Base-by-base conservation (phyloP, 208 protist genomes). In the Angomonas ambiguus region DNA sequence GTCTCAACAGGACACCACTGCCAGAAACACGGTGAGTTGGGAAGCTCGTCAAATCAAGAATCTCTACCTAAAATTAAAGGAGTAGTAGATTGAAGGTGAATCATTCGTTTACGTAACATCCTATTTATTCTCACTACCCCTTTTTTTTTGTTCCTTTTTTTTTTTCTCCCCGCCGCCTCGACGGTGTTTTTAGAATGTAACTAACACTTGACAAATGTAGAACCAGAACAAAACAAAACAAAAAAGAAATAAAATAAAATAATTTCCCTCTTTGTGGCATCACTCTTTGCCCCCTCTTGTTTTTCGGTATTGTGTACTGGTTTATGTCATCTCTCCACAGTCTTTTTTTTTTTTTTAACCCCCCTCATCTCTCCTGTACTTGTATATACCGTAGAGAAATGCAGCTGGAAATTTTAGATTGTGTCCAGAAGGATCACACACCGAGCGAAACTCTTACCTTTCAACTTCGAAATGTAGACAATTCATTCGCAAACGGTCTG, bases 401-500 rank as follows among this genome's bases (percentile, higher is more conserved):
- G 89, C 74, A 83, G 63, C 67, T 95, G 28, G 87, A 88, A 38
- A 92, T 95, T 58, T 51, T 93, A 58, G 85, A 93, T 67, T 92
- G 82, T 38, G 67, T 77, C 24, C 82, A 85, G 61, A 80, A 85
- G 57, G 76, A 83, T 65, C 87, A 92, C 73, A 80, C 75, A 22
- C 87, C 90, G 0, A 87, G 90, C 18, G 90, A 97, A 71, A 92
- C 84, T 22, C 79, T 98, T 1, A 82, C 82, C 55, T 98, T 98
- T 69, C 80, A 86, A 60, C 78, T 98, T 4, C 71, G 51, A n/a
- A 85, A 91, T 32, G 86, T 89, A 6, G 92, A 98, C 72, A 93
- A 89, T 34, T 85, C 92, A 1, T 94, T 99, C 33, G 97, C 96
- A 6, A 99, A 99, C 69, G 85, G 95, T 13, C 85, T 99, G 18